Evolutionary conservation across 331 rosid species (phyloP), one percentile per base, ranked within the genome.

Genomic region (Phaseolus coccineus): DNA sequence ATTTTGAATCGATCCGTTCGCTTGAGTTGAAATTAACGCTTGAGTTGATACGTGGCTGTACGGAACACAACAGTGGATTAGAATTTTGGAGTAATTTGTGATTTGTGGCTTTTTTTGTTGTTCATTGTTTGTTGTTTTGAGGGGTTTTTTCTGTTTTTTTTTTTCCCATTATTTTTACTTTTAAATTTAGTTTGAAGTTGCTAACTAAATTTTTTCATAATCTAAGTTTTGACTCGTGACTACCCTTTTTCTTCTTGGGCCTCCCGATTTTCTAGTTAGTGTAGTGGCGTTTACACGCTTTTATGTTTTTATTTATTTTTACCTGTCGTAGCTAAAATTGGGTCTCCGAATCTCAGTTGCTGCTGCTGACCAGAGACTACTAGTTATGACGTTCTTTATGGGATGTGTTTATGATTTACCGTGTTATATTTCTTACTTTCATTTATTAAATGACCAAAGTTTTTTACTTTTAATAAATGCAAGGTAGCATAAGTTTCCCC

Each of bases 191-290:
- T 28, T 40, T 79, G 69, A 53, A 30, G n/a, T 48, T 57, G 30
- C 57, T 64, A 39, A 16, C 39, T 82, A 74, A 28, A 37, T 48
- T 64, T 16, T 37, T 71, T 69, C 51, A 73, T 59, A 65, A 78
- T 65, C 67, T 27, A 74, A 48, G 68, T 77, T 77, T 81, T 68
- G 53, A 73, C 68, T 52, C 59, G 63, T 58, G 56, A 46, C 47
- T 73, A 52, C 31, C 57, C 16, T 71, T 44, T 47, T 42, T 12
- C 2, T 55, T 52, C 22, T 9, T 6, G 11, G 10, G 5, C 19
- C 66, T 52, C 1, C 12, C 3, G 4, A 61, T 77, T 74, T 56
- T 70, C 40, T 19, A 19, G 75, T 62, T 66, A 70, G 66, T 55
- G 68, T n/a, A 73, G 50, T 35, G 61, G 51, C n/a, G 71, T 76